phyloP scores from a whole-genome alignment of 2,329 filamentous ascomycete species.

The Verticillium longisporum region DNA sequence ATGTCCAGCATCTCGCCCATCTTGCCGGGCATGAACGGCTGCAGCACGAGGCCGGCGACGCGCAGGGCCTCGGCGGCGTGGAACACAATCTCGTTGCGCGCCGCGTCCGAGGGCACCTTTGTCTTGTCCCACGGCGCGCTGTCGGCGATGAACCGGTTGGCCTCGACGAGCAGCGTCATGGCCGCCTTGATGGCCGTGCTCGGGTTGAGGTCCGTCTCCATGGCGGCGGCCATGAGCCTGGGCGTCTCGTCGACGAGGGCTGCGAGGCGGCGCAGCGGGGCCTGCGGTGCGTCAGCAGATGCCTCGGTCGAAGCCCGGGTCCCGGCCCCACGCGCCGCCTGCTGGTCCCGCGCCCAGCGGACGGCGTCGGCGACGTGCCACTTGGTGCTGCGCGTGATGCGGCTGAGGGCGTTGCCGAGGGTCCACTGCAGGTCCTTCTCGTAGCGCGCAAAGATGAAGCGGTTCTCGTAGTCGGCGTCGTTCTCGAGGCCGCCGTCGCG shows the following conservation, averaged over 20 bases:
- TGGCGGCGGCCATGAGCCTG: slow-evolving; percentile 36
- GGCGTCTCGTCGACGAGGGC: slow-evolving; percentile 13
- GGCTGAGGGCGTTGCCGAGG: slow-evolving; percentile 72
- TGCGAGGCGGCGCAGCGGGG: slow-evolving; percentile 16
- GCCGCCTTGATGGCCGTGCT: slow-evolving; percentile 59
- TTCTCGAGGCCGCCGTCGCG: slow-evolving; percentile 68
- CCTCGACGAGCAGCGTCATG: slow-evolving; percentile 52
- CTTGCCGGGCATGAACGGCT: slow-evolving; percentile 85
- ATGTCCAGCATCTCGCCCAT: slow-evolving; percentile 66
- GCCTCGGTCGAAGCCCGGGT: not conserved
- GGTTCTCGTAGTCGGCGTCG: slow-evolving; percentile 83
- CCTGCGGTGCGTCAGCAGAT: not conserved
- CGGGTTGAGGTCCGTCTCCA: slow-evolving; percentile 57
- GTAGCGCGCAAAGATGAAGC: slow-evolving; percentile 67
- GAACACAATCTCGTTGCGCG: slow-evolving; percentile 56
- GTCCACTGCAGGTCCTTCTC: slow-evolving; percentile 71
- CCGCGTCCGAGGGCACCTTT: slow-evolving; percentile 25
- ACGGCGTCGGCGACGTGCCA: slow-evolving; percentile 64
- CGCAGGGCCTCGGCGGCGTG: slow-evolving; percentile 69
- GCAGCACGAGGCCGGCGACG: slow-evolving; percentile 74
- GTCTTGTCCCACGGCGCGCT: slow-evolving; percentile 62
- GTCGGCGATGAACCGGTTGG: slow-evolving; percentile 45
- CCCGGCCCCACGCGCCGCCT: no score
- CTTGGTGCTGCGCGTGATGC: slow-evolving; percentile 59
- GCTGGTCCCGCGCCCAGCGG: slow-evolving; percentile 4